Conservation (phyloP, 2,329 filamentous ascomycete species). For the Ophiostoma piceae region DNA sequence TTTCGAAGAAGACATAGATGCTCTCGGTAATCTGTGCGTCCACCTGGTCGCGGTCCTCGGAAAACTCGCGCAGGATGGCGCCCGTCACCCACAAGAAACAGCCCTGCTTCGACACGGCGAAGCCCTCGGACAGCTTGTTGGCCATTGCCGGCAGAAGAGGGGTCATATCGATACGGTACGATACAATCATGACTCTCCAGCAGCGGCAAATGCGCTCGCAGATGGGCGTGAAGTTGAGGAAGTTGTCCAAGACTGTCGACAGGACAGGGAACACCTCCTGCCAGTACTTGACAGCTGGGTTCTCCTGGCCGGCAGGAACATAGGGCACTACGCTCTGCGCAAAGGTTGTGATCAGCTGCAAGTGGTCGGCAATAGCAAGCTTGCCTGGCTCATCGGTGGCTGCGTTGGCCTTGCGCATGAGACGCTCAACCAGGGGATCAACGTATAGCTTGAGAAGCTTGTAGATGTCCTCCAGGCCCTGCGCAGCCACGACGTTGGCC, state of each 20-base stretch:
- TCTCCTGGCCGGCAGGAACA: constrained; percentile 64
- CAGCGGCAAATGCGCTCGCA: constrained; percentile 90
- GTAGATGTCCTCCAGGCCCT: constrained; percentile 75
- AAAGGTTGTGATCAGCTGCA: constrained; percentile 89
- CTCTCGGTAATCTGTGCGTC: constrained; percentile 74
- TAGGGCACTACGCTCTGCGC: constrained; percentile 72
- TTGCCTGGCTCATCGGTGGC: constrained; percentile 79
- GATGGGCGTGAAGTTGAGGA: constrained; percentile 79
- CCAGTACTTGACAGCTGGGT: constrained; percentile 94
- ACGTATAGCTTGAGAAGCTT: constrained; percentile 85
- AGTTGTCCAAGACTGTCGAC: constrained; percentile 80
- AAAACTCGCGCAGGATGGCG: constrained; percentile 91
- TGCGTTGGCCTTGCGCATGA: constrained; percentile 82
- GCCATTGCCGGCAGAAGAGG: constrained; percentile 81
- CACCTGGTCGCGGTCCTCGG: constrained; percentile 80
- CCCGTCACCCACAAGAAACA: constrained; percentile 99
- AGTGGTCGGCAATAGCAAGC: constrained; percentile 81
- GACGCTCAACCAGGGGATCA: constrained; percentile 76
- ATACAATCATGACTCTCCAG: constrained; percentile 96
- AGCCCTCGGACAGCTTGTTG: constrained; percentile 80
- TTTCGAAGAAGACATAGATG: constrained; percentile 92
- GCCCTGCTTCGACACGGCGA: constrained; percentile 79
- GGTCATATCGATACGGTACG: constrained; percentile 82
- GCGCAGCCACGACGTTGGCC: constrained; percentile 81
- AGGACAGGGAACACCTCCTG: constrained; percentile 87